Evolutionary conservation across 805 yeast genomes (phyloP), one percentile per base, ranked within the genome.

Genomic region (Candida nitratophila): DNA sequence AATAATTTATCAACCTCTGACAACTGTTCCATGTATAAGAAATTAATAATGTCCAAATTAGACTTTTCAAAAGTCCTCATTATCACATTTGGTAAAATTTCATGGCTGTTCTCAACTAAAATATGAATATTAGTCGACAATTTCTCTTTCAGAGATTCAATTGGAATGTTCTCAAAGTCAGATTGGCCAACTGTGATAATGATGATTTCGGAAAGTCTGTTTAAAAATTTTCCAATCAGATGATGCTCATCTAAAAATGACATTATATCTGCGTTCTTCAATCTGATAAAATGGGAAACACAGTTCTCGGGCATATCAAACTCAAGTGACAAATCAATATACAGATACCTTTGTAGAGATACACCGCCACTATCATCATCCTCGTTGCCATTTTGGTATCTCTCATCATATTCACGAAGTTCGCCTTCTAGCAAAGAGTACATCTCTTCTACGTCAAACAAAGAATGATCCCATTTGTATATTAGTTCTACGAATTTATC

Each of bases 11-110:
- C 95, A 3, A 68, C 62, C 22, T 60, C 57, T 12, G 73, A 69
- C n/a, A 88, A 63, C 49, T 69, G 66, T 46, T 81, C 82, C 37
- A 93, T 63, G 52, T 85, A 86, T 19, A 86, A 63, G 52, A 77
- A 88, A 40, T 77, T 74, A 7, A 88, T 63, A 26, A 75, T 63
- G 29, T 75, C 68, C 31, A 81, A 55, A 1, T 65, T 62, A 1
- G 66, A 53, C 1, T 63, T 50, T 16, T 68, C 56, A 56, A 87
- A 69, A 22, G 74, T 50, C 0, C 67, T 50, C 0, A 87, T 61
- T 0, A 91, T 66, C 2, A 63, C 58, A 1, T 56, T 51, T 0
- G 95, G 84, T 2, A 70, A 50, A 3, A 90, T 63, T 53, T 85
- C 88, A 51, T 81, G 85, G 37, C 87, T 68, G 40, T 77, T 77